Conservation (phyloP, 306 rosid species). For the Castanea crenata region DNA sequence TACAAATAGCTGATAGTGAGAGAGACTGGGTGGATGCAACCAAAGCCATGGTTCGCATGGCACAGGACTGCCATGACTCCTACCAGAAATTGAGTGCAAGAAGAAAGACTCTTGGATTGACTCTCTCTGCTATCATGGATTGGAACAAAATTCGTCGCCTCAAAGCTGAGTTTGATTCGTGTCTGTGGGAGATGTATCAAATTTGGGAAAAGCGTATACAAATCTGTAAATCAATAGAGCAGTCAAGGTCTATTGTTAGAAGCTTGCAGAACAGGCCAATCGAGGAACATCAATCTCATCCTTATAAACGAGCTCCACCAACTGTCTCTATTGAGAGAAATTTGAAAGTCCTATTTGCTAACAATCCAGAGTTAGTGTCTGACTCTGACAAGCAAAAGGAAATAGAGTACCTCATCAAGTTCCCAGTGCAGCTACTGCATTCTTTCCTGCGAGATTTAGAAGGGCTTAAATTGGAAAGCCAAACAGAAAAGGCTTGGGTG, state of each 20-base stretch:
- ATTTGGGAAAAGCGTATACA: not conserved
- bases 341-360: not conserved
- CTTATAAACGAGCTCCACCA: not conserved
- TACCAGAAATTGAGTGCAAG: not conserved
- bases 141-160: too few species aligned
- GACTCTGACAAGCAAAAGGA: conserved; percentile 19
- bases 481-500: conserved; percentile 31
- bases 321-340: not conserved
- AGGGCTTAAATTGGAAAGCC: conserved; percentile 23
- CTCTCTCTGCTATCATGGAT: not conserved
- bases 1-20: conserved; percentile 3
- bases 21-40: conserved; percentile 16
- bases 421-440: conserved; percentile 15
- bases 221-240: conserved; percentile 20
- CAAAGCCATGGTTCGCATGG: not conserved
- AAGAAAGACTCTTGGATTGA: too few species aligned
- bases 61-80: not conserved
- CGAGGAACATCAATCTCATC: conserved; percentile 4
- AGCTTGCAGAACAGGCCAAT: not conserved
- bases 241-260: conserved; percentile 11
- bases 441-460: conserved; percentile 25
- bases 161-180: too few species aligned
- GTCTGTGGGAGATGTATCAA: not conserved
- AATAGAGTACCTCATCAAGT: not conserved
- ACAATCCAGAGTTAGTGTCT: not conserved